Conservation (phyloP, 129 eudicot species). For the Centrapalus pauciflorus region DNA sequence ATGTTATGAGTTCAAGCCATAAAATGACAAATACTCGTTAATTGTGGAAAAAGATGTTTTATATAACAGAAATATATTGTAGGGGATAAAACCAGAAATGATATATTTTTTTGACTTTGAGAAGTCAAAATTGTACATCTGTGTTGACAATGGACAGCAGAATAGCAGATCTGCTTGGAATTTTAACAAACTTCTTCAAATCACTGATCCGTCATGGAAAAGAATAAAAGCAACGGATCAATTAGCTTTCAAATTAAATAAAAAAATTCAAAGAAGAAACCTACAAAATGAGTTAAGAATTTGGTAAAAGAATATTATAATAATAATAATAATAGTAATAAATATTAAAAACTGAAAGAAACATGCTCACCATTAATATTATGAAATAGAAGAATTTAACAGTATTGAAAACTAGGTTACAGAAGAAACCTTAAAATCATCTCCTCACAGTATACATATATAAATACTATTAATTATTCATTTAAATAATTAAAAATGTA, state of each 20-base stretch:
- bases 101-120: background rate
- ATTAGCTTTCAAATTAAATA: background rate
- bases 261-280: constrained; percentile 6
- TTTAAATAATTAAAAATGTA: background rate
- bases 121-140: constrained; percentile 16
- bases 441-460: background rate
- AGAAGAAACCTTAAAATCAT: constrained; percentile 2
- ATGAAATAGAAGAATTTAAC: constrained; percentile 14
- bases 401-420: constrained; percentile 17
- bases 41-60: background rate
- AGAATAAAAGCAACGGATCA: constrained; percentile 1
- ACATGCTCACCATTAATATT: constrained; percentile 15
- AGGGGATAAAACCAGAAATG: background rate
- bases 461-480: background rate
- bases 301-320: constrained; percentile 4
- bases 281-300: constrained; percentile 18
- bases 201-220: background rate
- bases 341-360: background rate
- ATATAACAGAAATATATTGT: background rate
- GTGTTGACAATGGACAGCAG: background rate
- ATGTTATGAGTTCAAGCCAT: background rate
- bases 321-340: background rate
- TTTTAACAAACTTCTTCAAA: constrained; percentile 17
- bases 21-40: background rate
- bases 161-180: constrained; percentile 24